These are phyloP conservation scores for Fusarium bactridioides DNA, from an alignment of 2,329 filamentous ascomycete species.

Conservation along the genomic window DNA sequence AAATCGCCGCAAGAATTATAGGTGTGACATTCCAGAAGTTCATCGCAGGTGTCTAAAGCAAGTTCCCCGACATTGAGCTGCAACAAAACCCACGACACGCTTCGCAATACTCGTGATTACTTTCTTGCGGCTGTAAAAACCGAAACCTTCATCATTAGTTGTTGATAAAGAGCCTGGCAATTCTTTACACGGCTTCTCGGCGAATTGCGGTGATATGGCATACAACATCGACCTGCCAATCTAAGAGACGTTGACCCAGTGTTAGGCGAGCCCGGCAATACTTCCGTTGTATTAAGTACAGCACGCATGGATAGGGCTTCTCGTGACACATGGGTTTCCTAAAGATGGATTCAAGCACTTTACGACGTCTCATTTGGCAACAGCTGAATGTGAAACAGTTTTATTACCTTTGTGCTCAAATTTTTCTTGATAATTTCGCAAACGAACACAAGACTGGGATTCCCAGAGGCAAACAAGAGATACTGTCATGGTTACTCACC, in stretches of 20 bases:
- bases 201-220: slow-evolving; percentile 8
- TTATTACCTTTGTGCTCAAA: slow-evolving; percentile 12
- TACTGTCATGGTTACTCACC: background rate
- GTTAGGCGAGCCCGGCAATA: slow-evolving; percentile 38
- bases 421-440: background rate
- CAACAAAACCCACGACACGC: slow-evolving; percentile 2
- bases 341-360: slow-evolving; percentile 5
- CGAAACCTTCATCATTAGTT: background rate
- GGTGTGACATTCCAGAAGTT: slow-evolving; percentile 19
- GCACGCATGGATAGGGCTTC: slow-evolving; percentile 15
- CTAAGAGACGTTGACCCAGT: slow-evolving; percentile 16
- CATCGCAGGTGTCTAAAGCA: slow-evolving; percentile 8
- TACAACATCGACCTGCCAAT: slow-evolving; percentile 9
- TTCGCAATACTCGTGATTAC: background rate
- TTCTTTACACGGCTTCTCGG: slow-evolving; percentile 1
- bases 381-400: slow-evolving; percentile 38
- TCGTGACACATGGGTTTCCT: slow-evolving; percentile 23
- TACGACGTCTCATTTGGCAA: slow-evolving; percentile 31
- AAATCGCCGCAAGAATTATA: slow-evolving; percentile 28
- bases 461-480: background rate
- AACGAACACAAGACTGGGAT: background rate
- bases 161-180: background rate
- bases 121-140: background rate
- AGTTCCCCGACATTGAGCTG: background rate
- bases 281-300: slow-evolving; percentile 31